Evolutionary conservation across 176 grass and related monocot species (phyloP), one percentile per base, ranked within the genome.

Genomic region (Ampelocalamus luodianensis): DNA sequence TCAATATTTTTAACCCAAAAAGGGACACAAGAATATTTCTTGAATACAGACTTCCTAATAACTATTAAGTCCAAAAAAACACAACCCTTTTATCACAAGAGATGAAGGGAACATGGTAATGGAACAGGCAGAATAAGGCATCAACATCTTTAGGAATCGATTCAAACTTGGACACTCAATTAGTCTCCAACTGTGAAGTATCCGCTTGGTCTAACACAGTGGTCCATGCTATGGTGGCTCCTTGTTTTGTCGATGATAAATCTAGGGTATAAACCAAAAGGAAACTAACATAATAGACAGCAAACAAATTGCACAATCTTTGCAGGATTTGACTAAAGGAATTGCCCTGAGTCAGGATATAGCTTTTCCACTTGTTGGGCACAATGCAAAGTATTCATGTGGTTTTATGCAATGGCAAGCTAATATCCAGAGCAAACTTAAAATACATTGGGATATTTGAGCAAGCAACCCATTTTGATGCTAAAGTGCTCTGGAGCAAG

Each of bases 401-500:
- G 2, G 9, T 87, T 49, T 43, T 32, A 78, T 68, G 42, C 44
- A 61, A 68, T 83, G 20, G 32, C 10, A 44, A 26, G n/a, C 15
- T 55, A 80, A 23, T 58, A 56, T 68, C 39, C n/a, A 71, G 23
- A 50, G 58, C 36, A 68, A 80, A 53, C 3, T 10, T 53, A 76
- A n/a, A 54, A 61, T 65, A 27, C 8, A 67, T 70, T 81, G 36
- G 15, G 56, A 77, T 77, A 74, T n/a, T 54, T 37, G 22, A 32
- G 67, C 20, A 64, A 68, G 58, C 60, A 32, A 4, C 68, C 51
- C 4, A 88, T 53, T 43, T 39, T 85, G 61, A 54, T 85, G 67
- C 42, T 75, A 67, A 88, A 70, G 72, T 83, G 67, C 45, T 90
- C 71, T 86, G 39, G 20, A 80, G 56, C 81, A 44, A 68, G 73